phyloP scores from a whole-genome alignment of 2,329 filamentous ascomycete species.

The Talaromyces marneffei region DNA sequence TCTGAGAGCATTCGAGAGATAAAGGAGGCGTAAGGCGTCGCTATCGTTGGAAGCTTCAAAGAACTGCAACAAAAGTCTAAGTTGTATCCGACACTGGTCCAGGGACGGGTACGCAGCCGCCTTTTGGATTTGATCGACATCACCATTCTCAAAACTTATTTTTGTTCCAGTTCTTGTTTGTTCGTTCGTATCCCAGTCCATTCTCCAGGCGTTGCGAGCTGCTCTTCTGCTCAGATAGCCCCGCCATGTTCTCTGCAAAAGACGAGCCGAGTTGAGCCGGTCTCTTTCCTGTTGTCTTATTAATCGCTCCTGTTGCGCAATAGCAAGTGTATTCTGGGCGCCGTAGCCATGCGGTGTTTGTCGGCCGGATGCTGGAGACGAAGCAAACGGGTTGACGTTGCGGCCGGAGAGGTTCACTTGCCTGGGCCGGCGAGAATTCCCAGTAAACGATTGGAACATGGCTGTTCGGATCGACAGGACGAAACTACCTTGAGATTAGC shows the following conservation, averaged over 20 bases:
- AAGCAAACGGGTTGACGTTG: constrained; percentile 77
- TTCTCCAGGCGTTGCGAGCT: constrained; percentile 54
- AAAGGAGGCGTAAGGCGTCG: constrained; percentile 39
- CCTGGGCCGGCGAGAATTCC: constrained; percentile 73
- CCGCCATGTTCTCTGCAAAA: constrained; percentile 76
- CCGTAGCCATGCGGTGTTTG: constrained; percentile 52
- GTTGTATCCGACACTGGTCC: constrained; percentile 39
- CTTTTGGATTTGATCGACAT: constrained; percentile 22
- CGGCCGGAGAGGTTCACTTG: constrained; percentile 93
- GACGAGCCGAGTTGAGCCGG: constrained; percentile 64
- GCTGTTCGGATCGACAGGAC: constrained; percentile 16
- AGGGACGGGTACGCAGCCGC: constrained; percentile 7
- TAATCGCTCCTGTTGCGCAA: constrained; percentile 79
- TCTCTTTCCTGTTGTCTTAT: constrained; percentile 76
- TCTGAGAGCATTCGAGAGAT: constrained; percentile 40
- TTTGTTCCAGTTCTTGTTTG: constrained; percentile 24
- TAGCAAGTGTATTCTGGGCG: constrained; percentile 70
- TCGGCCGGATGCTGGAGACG: constrained; percentile 53
- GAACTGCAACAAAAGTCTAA: constrained; percentile 64
- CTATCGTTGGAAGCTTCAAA: constrained; percentile 48
- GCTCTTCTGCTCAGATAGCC: constrained; percentile 60
- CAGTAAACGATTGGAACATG: constrained; percentile 93
- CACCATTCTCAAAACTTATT: constrained; percentile 32
- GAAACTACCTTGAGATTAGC: constrained; percentile 1
- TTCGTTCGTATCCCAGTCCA: constrained; percentile 59